Base-by-base conservation (phyloP, 805 yeast genomes). In the Kodamaea jinghongensis region DNA sequence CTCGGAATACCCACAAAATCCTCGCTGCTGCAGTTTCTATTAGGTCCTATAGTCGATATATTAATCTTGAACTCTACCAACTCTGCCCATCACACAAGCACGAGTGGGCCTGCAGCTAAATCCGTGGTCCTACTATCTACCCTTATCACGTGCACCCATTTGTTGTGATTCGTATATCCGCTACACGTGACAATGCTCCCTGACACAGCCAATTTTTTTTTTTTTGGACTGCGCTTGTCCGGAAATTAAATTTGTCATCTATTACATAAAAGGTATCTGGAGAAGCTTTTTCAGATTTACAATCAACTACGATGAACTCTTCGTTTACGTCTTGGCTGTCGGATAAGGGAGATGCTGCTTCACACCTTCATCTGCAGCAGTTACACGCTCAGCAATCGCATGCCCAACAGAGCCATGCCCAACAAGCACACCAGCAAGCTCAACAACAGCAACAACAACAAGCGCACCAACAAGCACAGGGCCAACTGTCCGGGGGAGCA, bases 251-350 rank as follows among this genome's bases (percentile, higher is more conserved):
- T 47, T 47, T 43, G 51, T 48, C 41, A 48, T 44, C 46, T 39
- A 28, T 41, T 45, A 45, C 45, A 39, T 42, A 47, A 44, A 39
- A 23, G 15, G 14, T 22, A n/a, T 38, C 34, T 42, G 36, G 38
- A 38, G 39, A 44, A 35, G 30, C 20, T 16, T 20, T 20, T 20
- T 8, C 23, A 20, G 7, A 20, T 5, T 20, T 23, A 34, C 36
- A 23, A 34, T 34, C 27, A 22, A 29, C 16, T 32, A 43, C 27
- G 32, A 58, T 57, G 62, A 57, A 56, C 39, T 26, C 50, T 9
- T 49, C 54, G 36, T 59, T 46, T 35, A 44, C 46, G 10, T 37
- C 54, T 17, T 59, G 64, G 63, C 43, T 43, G 31, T 48, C 49
- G 29, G 59, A 52, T 31, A 53, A 53, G 33, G 51, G 47, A 31